Evolutionary conservation across 2,329 filamentous ascomycete genomes (phyloP).

Genomic region (Leptographium lundbergii): DNA sequence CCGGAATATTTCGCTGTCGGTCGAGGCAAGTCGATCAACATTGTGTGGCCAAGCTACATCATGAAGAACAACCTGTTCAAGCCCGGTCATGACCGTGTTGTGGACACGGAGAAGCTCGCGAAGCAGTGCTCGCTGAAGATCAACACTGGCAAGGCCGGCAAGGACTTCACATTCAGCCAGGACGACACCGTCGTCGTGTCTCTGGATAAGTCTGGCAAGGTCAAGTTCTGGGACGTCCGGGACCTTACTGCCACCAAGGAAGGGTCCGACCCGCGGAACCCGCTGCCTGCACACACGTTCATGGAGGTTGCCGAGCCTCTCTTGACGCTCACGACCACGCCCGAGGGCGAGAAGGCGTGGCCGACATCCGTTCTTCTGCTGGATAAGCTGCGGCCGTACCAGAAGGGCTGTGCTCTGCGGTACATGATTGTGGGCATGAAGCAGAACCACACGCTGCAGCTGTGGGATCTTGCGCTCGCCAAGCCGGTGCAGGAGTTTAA

Average conservation of each 20-base stretch:
- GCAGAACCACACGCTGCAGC: slow-evolving; percentile 95
- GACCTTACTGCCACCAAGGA: slow-evolving; percentile 50
- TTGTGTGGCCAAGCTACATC: slow-evolving; percentile 60
- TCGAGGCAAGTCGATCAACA: slow-evolving; percentile 88
- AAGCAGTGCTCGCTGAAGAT: slow-evolving; percentile 84
- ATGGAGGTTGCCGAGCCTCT: slow-evolving; percentile 77
- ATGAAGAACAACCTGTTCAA: slow-evolving; percentile 52
- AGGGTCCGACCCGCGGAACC: slow-evolving; percentile 34
- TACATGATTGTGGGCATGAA: slow-evolving; percentile 98
- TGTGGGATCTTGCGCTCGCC: slow-evolving; percentile 92
- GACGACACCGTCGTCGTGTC: slow-evolving; percentile 92
- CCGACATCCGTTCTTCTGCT: slow-evolving; percentile 92
- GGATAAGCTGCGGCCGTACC: slow-evolving; percentile 89
- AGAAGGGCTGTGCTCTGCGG: slow-evolving; percentile 76
- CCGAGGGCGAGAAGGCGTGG: slow-evolving; percentile 86
- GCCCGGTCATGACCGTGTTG: slow-evolving; percentile 50
- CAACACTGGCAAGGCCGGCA: slow-evolving; percentile 92
- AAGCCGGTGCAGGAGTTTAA: slow-evolving; percentile 97
- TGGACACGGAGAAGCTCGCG: slow-evolving; percentile 80
- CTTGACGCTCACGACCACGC: slow-evolving; percentile 75
- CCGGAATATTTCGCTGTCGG: slow-evolving; percentile 92
- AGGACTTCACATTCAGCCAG: slow-evolving; percentile 96
- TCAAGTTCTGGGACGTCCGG: slow-evolving; percentile 97
- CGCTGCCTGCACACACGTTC: slow-evolving; percentile 41
- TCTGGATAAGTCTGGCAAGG: slow-evolving; percentile 87